These are phyloP conservation scores for Picea engelmannii DNA, from an alignment of 83 land plant species.

Conservation along the genomic window DNA sequence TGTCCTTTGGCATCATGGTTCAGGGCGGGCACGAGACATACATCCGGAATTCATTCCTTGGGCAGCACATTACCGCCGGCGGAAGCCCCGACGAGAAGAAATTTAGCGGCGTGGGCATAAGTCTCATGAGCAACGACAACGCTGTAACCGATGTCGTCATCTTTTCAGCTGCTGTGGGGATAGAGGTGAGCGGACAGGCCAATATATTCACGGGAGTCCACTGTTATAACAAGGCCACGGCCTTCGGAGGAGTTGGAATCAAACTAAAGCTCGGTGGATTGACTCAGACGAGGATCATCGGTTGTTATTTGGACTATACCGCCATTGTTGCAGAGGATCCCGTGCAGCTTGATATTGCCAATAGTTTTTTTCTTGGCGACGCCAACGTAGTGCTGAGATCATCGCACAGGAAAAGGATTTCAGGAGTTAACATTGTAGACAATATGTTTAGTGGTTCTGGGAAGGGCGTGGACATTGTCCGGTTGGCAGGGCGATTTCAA, in stretches of 20 bases:
- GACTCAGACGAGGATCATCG: slow-evolving; percentile 73
- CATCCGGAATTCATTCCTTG: slow-evolving; percentile 68
- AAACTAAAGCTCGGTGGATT: slow-evolving; percentile 59
- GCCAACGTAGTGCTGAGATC: slow-evolving; percentile 60
- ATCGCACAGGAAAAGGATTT: slow-evolving; percentile 21
- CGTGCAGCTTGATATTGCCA: slow-evolving; percentile 59
- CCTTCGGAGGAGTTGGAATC: slow-evolving; percentile 76
- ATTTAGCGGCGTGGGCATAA: slow-evolving; percentile 62
- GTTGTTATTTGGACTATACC: slow-evolving; percentile 76
- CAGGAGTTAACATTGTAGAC: slow-evolving; percentile 57
- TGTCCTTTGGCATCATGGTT: slow-evolving; percentile 57
- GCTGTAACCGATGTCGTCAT: slow-evolving; percentile 63
- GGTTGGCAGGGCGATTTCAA: slow-evolving; percentile 58
- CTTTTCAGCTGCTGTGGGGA: too few species aligned
- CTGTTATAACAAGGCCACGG: slow-evolving; percentile 87
- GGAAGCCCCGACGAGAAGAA: slow-evolving; percentile 56
- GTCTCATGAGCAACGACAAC: slow-evolving; percentile 60
- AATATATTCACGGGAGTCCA: slow-evolving; percentile 69
- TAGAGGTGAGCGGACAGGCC: slow-evolving; percentile 59
- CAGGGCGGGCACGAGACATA: slow-evolving; percentile 74
- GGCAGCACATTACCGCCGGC: slow-evolving; percentile 86
- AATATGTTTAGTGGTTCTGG: slow-evolving; percentile 68
- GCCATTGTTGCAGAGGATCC: slow-evolving; percentile 87
- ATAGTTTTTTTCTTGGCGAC: slow-evolving; percentile 75
- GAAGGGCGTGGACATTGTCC: slow-evolving; percentile 47